Base-by-base conservation (phyloP, 208 protist genomes). In the Acanthamoeba healyi region DNA sequence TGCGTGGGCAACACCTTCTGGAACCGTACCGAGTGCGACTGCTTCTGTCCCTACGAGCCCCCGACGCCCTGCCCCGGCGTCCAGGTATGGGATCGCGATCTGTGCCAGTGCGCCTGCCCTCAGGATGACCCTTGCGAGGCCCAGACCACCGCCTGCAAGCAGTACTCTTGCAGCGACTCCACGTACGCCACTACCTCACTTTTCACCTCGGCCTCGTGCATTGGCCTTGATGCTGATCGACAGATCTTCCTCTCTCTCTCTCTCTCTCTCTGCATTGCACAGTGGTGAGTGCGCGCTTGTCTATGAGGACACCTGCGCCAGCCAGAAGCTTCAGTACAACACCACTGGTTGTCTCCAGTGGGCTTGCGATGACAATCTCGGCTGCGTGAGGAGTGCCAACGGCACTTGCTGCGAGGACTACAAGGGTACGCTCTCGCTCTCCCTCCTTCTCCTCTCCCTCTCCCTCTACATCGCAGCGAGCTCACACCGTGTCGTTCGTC, bases 331-430 rank as follows among this genome's bases (percentile, higher is more conserved):
- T 14, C 77, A 86, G 46, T 86, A 40, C 46, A 49, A 49, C 29
- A 32, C 38, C 44, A 58, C 44, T 24, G 77, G 77, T 26, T 86
- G 77, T 19, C 42, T 86, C 10, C 4, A 40, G 0, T 86, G 77
- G 77, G 0, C 1, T 1, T 86, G 77, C 77, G 77, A 86, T 26
- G 9, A n/a, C n/a, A 44, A 86, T 10, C 14, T 86, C n/a, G 77
- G 77, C 24, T 86, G 77, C 77, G 77, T 86, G 77, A 3, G 77
- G 6, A 51, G 58, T 40, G 77, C 77, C 77, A 58, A 51, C 77
- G 77, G 77, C 46, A 58, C 77, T 12, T 86, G 77, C 77, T 86
- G 77, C n/a, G 29, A 17, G 2, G 29, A 67, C 58, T 67, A 67
- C 58, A 67, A 58, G 51, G 51, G 44, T 49, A 49, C 44, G 29